Evolutionary conservation across 345 rosid species (phyloP).

Genomic region (Passiflora organensis): DNA sequence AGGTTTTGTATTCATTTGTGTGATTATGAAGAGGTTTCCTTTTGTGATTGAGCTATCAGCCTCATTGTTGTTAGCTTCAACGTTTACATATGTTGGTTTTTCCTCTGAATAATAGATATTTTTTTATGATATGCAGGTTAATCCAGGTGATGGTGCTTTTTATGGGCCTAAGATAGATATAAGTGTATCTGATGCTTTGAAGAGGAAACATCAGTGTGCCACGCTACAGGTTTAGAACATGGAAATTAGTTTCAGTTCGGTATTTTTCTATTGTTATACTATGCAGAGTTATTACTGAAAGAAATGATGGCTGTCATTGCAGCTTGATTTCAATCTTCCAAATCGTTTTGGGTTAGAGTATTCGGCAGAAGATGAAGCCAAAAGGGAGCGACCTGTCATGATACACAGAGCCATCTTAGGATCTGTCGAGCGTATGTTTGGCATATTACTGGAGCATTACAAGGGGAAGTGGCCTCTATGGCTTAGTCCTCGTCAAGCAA

Average conservation of each 20-base stretch:
- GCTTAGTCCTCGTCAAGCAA: slow-evolving; percentile 98
- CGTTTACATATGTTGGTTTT: too few relatives aligned
- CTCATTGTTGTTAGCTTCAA: too few relatives aligned
- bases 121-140: slow-evolving; percentile 37
- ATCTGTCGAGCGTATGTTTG: slow-evolving; percentile 94
- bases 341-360: slow-evolving; percentile 68
- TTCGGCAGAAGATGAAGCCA: slow-evolving; percentile 87
- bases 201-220: slow-evolving; percentile 92
- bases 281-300: slow-evolving; percentile 16
- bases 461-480: slow-evolving; percentile 99
- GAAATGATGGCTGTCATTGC: slow-evolving; percentile 26
- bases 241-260: not conserved
- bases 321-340: slow-evolving; percentile 98
- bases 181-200: slow-evolving; percentile 91
- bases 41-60: too few relatives aligned
- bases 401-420: slow-evolving; percentile 94
- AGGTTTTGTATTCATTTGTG: too few relatives aligned
- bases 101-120: slow-evolving; percentile 1
- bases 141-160: slow-evolving; percentile 96
- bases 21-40: too few relatives aligned
- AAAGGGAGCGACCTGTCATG: slow-evolving; percentile 80
- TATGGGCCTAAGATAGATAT: slow-evolving; percentile 99
- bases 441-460: slow-evolving; percentile 87
- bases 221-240: slow-evolving; percentile 68
- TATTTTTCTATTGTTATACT: not conserved